Evolutionary conservation across 1,139 yeast species (phyloP), one percentile per base, ranked within the genome.

Genomic region (Blastobotrys persicus): DNA sequence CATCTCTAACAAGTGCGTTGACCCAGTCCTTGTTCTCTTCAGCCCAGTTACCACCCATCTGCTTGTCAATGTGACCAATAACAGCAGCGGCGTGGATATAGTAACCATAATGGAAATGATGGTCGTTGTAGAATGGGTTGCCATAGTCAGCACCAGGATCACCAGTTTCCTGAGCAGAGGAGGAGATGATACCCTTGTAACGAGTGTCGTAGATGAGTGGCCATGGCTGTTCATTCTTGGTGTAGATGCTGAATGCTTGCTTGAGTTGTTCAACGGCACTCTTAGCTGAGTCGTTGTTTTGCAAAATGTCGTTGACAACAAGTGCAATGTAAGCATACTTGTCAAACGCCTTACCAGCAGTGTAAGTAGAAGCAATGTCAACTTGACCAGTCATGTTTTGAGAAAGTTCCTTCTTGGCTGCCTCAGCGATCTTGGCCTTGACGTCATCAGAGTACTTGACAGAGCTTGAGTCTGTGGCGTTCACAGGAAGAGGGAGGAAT

Each of bases 101-200:
- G 67, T 85, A 85, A 20, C 92, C 91, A 63, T 83, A 85, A 61
- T 86, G 92, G 79, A 84, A 85, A 62, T 85, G 92, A 61, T 82
- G 92, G 65, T 85, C 92, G 59, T 85, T 85, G 68, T 85, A 85
- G 67, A 77, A 81, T 13, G 84, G 76, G 56, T 81, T 72, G 26
- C 92, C 94, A 63, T 69, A 86, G 59, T 83, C 88, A 39, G 77
- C 78, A 48, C 76, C 73, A 47, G 80, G 78, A 45, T 79, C 78
- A 5, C 65, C 64, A 45, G 78, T 78, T 4, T 64, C 63, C 54
- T 78, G 79, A 34, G 77, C 72, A 18, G 84, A 82, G 31, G 81
- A 70, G 1, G 89, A 80, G n/a, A 88, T 80, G 16, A 86, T 73
- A 42, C 94, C 94, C 51, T 78, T 78, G 63, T 72, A 81, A 51